phyloP scores from a whole-genome alignment of 192 early-diverging fungal genomes.

The Coemansia sp. region DNA sequence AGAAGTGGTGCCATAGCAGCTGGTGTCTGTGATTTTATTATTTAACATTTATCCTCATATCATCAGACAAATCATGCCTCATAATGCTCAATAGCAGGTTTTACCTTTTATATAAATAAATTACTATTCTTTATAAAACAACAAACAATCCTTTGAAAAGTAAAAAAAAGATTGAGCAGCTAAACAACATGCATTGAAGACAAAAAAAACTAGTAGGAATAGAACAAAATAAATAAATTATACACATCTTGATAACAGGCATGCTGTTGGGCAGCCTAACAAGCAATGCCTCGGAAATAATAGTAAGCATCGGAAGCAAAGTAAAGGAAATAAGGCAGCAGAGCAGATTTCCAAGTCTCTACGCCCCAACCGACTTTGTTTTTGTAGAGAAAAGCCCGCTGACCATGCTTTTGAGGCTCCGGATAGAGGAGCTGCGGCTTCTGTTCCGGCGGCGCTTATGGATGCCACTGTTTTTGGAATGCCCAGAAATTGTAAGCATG shows the following conservation, averaged over 20 bases:
- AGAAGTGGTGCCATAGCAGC: background rate
- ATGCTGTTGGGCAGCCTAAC: too few species aligned
- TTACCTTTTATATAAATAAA: background rate
- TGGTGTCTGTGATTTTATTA: background rate
- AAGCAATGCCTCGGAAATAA: too few species aligned
- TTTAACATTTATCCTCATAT: background rate
- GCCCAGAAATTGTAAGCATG: background rate
- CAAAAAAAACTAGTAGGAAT: background rate
- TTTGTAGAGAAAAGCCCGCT: slow-evolving; percentile 9
- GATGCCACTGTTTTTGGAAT: background rate
- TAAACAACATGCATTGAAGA: background rate
- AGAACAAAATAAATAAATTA: background rate
- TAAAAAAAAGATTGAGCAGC: background rate
- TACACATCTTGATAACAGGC: background rate
- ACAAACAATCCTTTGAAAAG: too few species aligned
- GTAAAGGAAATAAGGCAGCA: background rate
- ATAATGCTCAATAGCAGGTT: too few species aligned
- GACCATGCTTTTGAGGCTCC: slow-evolving; percentile 1
- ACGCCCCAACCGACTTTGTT: background rate
- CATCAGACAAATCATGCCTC: too few species aligned
- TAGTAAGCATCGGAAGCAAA: background rate
- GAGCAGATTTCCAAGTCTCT: background rate
- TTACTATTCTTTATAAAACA: too few species aligned
- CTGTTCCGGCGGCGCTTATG: background rate
- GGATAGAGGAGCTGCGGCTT: slow-evolving; percentile 3